Evolutionary conservation across 2,329 filamentous ascomycete genomes (phyloP).

Genomic region (Magnaporthiopsis poae): DNA sequence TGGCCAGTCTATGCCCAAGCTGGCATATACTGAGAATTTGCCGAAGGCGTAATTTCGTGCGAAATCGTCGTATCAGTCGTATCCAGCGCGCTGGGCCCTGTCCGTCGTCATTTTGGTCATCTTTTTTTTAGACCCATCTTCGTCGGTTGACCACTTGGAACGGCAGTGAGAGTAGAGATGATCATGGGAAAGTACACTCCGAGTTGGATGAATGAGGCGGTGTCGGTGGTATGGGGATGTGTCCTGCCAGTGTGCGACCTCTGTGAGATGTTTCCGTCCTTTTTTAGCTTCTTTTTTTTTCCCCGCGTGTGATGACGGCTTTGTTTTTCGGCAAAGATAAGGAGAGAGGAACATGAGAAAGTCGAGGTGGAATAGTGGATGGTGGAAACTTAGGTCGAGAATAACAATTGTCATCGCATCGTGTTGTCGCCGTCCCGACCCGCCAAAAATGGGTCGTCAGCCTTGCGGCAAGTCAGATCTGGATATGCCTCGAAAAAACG

Average conservation of each 20-base stretch:
- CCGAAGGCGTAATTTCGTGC: background rate
- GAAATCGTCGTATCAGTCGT: conserved; percentile 4
- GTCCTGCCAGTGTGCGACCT: background rate
- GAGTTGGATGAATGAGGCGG: background rate
- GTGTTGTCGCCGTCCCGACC: conserved; percentile 14
- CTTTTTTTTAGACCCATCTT: background rate
- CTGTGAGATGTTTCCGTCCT: background rate
- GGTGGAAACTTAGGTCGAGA: conserved; percentile 8
- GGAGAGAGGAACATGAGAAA: background rate
- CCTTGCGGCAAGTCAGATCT: conserved; percentile 57
- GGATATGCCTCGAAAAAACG: conserved; percentile 33
- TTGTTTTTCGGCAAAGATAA: background rate
- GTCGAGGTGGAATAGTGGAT: background rate
- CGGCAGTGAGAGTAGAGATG: background rate
- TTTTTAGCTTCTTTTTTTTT: conserved; percentile 9
- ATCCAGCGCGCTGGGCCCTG: background rate
- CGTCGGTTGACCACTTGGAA: background rate
- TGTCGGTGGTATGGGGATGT: background rate
- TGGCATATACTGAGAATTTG: background rate
- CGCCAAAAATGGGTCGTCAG: conserved; percentile 36
- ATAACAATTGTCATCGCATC: conserved; percentile 11
- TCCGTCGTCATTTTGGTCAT: background rate
- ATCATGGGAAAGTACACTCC: background rate
- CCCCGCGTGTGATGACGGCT: conserved; percentile 2
- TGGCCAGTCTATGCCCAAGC: background rate